phyloP scores from a whole-genome alignment of 176 grass and related monocot genomes.

The Dendrocalamus sinicus region DNA sequence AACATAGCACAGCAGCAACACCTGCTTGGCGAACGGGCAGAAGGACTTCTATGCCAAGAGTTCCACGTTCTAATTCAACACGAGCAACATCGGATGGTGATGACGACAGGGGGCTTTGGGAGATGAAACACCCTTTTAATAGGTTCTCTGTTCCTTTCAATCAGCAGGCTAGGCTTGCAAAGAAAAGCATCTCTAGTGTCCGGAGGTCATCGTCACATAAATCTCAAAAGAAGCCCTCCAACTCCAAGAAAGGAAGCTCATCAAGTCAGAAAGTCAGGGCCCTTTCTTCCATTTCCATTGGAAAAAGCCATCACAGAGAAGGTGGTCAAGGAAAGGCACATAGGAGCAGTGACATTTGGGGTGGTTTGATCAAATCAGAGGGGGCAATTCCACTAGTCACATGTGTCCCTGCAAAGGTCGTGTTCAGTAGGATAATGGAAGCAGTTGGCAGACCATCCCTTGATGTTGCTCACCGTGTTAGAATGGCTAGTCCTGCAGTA shows the following conservation, averaged over 20 bases:
- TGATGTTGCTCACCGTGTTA: slow-evolving; percentile 40
- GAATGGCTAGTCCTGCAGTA: slow-evolving; percentile 52
- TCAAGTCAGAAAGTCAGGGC: slow-evolving; percentile 61
- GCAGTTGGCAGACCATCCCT: slow-evolving; percentile 67
- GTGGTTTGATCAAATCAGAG: slow-evolving; percentile 65
- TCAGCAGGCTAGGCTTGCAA: slow-evolving; percentile 29
- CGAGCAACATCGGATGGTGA: slow-evolving; percentile 44
- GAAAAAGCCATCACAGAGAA: slow-evolving; percentile 38
- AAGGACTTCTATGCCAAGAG: slow-evolving; percentile 79
- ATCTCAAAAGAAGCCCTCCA: slow-evolving; percentile 58
- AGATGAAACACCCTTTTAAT: slow-evolving; percentile 31
- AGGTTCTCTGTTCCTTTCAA: slow-evolving; percentile 36
- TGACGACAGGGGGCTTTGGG: slow-evolving; percentile 35
- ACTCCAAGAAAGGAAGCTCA: slow-evolving; percentile 53
- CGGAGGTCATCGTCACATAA: slow-evolving; percentile 36
- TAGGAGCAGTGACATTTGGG: slow-evolving; percentile 49
- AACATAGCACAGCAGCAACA: slow-evolving; percentile 47
- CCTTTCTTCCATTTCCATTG: slow-evolving; percentile 50
- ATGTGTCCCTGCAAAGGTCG: slow-evolving; percentile 77
- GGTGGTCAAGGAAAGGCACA: slow-evolving; percentile 40
- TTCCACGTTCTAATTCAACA: slow-evolving; percentile 59
- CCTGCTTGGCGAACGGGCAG: slow-evolving; percentile 77
- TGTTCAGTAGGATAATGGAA: slow-evolving; percentile 84
- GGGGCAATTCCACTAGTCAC: slow-evolving; percentile 65
- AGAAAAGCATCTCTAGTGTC: slow-evolving; percentile 31